Evolutionary conservation across 169 alveolate species (phyloP).

Genomic region (Pseudocohnilembus persalinus): DNA sequence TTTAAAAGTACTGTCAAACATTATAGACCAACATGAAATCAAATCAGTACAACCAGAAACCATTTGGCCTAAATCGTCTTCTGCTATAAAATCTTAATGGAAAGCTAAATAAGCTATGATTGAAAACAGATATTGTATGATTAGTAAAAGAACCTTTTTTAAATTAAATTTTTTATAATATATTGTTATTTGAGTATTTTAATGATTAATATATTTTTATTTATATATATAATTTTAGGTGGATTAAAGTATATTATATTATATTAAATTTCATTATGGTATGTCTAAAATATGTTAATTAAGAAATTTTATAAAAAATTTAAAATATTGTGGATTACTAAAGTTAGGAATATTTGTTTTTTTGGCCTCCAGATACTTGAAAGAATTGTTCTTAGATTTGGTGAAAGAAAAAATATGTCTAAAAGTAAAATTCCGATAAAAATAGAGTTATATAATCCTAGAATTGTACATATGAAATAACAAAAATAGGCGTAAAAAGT

Average conservation of each 20-base stretch:
- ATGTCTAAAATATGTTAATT: too few relatives aligned
- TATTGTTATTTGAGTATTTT: too few relatives aligned
- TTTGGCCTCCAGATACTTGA: not conserved
- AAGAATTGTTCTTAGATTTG: not conserved
- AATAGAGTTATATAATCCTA: not conserved
- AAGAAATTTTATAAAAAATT: too few relatives aligned
- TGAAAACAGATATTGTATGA: not conserved
- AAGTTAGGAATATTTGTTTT: not conserved
- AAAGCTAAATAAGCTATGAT: not conserved
- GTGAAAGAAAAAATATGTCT: not conserved
- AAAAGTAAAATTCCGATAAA: not conserved
- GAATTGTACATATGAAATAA: not conserved
- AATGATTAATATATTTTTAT: too few relatives aligned
- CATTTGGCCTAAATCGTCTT: not conserved
- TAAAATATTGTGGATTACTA: too few relatives aligned
- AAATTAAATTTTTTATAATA: too few relatives aligned
- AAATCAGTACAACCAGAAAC: not conserved
- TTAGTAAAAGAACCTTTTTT: not conserved
- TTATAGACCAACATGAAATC: not conserved
- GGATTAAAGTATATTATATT: too few relatives aligned
- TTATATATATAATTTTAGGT: too few relatives aligned
- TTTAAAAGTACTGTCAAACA: constrained; percentile 43
- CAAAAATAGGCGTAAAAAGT: not conserved
- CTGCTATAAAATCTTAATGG: not conserved
- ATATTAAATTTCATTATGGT: too few relatives aligned